A percentile compares a stretch with the other conserved stretches of the same genome.
Conservation (phyloP, 2,329 filamentous ascomycete genomes). For the Chaetomium globosum region DNA sequence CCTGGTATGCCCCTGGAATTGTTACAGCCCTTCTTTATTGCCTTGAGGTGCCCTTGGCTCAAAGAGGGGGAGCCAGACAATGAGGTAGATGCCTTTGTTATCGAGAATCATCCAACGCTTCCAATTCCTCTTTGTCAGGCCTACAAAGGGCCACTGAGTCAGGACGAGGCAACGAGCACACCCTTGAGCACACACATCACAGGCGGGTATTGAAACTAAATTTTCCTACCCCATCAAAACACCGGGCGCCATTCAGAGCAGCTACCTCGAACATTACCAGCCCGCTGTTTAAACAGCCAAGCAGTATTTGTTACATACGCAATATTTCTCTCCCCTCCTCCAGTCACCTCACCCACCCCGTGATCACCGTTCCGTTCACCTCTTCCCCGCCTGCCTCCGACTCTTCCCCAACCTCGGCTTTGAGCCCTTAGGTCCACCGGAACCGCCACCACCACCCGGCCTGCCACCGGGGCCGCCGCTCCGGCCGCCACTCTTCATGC, state of each 20-base stretch:
- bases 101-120: not conserved
- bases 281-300: not conserved
- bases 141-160: not conserved
- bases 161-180: not conserved
- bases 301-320: not conserved
- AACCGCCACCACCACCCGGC: conserved; percentile 30
- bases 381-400: conserved; percentile 51
- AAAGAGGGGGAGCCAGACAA: not conserved
- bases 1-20: not conserved
- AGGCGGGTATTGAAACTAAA: not conserved
- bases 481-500: conserved; percentile 70
- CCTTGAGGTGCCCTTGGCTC: not conserved
- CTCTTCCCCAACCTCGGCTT: conserved; percentile 53
- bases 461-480: conserved; percentile 22
- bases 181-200: not conserved
- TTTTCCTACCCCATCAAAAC: not conserved
- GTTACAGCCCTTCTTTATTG: not conserved
- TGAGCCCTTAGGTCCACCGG: conserved; percentile 39
- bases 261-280: not conserved
- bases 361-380: conserved; percentile 34
- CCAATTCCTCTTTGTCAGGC: not conserved
- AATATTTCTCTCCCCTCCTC: no score
- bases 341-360: not conserved
- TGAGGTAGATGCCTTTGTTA: not conserved
- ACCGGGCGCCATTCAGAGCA: conserved; percentile 3